Evolutionary conservation across 106 monocot genomes (phyloP), one percentile per base, ranked within the genome.

Genomic region (Acanthochlamys bracteata): DNA sequence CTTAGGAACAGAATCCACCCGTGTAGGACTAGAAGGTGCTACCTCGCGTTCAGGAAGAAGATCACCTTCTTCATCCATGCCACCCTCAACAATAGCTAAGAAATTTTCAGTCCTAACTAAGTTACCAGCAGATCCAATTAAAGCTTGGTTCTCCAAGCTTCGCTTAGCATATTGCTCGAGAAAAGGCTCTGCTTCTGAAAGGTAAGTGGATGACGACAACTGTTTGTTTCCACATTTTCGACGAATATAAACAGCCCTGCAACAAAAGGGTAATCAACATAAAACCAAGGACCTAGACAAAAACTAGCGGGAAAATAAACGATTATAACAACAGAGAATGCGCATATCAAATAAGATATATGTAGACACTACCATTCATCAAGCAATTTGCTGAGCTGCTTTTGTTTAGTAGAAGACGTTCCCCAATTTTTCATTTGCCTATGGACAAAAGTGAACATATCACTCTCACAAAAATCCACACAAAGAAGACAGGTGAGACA

Each of bases 351-450:
- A 26, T 22, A 72, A 24, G 46, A 14, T 16, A 59, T 9, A 10
- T 20, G n/a, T 42, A 72, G 19, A 24, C 25, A 51, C 52, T 88
- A 98, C 98, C 98, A 98, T 78, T 98, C 88, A 61, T 98, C 98
- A 69, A 98, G 62, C 92, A 98, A 83, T 83, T 85, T 85, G 74
- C 79, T 79, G 40, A 98, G 84, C 45, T 92, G 76, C 55, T 59
- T 83, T 74, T 98, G 88, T 69, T 98, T 98, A 41, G 39, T 68
- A 64, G 78, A 53, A 74, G 98, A 98, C 56, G 92, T 98, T 67
- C 92, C 85, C 88, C 88, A 98, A 59, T 39, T 92, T 66, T 80
- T 88, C 92, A 98, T 85, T 74, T 92, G 98, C 77, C 98, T 98
- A 67, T 24, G 24, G 58, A 78, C 27, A 42, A 14, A 66, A 73